Percentiles rank a stretch among this genome's conserved stretches.
Evolutionary conservation across 208 protist genomes (phyloP).

Genomic region (Trypanosoma congolense): DNA sequence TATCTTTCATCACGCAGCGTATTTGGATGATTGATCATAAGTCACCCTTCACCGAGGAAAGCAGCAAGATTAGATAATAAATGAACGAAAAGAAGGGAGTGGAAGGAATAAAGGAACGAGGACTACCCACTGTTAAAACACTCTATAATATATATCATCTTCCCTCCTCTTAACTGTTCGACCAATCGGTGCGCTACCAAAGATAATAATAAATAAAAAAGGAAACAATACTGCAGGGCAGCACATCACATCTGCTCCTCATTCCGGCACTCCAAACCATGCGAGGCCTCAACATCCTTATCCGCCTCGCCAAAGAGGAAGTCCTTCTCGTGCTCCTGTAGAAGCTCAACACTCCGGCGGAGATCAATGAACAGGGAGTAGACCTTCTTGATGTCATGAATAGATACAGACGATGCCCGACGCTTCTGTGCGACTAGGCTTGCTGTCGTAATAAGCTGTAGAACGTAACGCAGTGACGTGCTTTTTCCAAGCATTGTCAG

Average conservation of each 20-base stretch:
- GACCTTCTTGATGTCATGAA: slow-evolving; percentile 95
- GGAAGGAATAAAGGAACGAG: too few relatives aligned
- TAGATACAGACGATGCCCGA: slow-evolving; percentile 89
- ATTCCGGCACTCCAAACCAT: slow-evolving; percentile 17
- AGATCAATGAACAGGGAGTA: slow-evolving; percentile 99
- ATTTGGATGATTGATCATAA: too few relatives aligned
- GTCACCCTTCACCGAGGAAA: too few relatives aligned
- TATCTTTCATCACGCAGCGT: too few relatives aligned
- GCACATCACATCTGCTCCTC: slow-evolving; percentile 25
- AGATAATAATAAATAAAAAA: too few relatives aligned
- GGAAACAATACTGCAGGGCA: slow-evolving; percentile 9
- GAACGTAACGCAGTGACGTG: slow-evolving; percentile 98
- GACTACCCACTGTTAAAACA: too few relatives aligned
- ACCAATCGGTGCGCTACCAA: too few relatives aligned
- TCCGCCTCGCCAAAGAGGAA: slow-evolving; percentile 91
- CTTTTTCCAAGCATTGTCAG: slow-evolving; percentile 95
- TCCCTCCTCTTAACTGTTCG: too few relatives aligned
- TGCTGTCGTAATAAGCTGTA: slow-evolving; percentile 99
- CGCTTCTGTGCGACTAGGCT: slow-evolving; percentile 94
- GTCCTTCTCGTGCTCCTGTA: slow-evolving; percentile 89
- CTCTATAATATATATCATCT: too few relatives aligned
- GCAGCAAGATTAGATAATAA: too few relatives aligned
- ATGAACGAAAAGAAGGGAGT: too few relatives aligned
- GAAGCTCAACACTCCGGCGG: slow-evolving; percentile 83
- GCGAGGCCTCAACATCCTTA: slow-evolving; percentile 45